A percentile compares a stretch with the other conserved stretches of the same genome.
Conservation (phyloP, 306 rosid species). For the Quercus wislizeni region DNA sequence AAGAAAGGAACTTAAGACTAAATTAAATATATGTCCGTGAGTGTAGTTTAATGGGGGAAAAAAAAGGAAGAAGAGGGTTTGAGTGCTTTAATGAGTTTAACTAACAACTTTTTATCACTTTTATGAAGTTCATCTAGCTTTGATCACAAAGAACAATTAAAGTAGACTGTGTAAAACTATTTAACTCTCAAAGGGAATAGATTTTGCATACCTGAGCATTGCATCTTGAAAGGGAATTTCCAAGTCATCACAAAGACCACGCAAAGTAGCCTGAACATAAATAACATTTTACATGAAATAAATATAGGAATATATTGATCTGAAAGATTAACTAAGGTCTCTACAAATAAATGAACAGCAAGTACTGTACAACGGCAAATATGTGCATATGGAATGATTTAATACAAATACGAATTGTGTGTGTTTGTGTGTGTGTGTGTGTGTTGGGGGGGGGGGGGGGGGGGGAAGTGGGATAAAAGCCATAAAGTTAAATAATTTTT, state of each 20-base stretch:
- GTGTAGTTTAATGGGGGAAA: neutral
- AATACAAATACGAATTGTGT: neutral
- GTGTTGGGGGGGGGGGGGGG: neutral
- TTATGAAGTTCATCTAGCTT: neutral
- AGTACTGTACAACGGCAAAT: slow-evolving; percentile 1
- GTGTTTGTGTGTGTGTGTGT: too few relatives aligned
- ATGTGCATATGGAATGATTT: neutral
- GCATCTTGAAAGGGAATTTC: slow-evolving; percentile 65
- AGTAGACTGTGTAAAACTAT: neutral
- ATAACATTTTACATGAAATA: neutral
- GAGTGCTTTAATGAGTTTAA: neutral
- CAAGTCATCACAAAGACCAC: slow-evolving; percentile 68
- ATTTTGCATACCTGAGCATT: slow-evolving; percentile 66
- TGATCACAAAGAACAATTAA: neutral
- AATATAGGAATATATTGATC: neutral
- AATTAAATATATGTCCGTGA: neutral
- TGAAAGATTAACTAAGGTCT: slow-evolving; percentile 4
- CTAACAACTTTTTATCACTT: neutral
- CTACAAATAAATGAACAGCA: slow-evolving; percentile 4
- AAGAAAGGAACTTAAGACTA: neutral
- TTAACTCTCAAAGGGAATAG: slow-evolving; percentile 10
- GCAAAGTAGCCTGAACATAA: slow-evolving; percentile 55
- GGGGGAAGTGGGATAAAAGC: neutral
- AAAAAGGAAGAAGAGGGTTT: neutral
- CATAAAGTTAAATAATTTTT: neutral